A percentile compares a stretch with the other conserved stretches of the same genome.
Evolutionary conservation across 768 basidiomycete genomes (phyloP).

Genomic region (Flagelloscypha sp.): DNA sequence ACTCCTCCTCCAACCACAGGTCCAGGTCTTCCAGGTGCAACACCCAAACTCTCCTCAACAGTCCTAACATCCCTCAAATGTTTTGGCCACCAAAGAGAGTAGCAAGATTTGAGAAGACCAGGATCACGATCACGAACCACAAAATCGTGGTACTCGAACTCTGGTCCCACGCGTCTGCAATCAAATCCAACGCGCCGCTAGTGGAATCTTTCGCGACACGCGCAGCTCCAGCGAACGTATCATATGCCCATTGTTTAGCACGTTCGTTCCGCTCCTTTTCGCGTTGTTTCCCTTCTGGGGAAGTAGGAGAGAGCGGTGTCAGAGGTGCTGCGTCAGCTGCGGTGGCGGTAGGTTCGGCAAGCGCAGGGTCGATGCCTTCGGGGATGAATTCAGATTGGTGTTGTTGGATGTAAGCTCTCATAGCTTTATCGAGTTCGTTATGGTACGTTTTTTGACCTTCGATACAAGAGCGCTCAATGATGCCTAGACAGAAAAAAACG

Average conservation of each 20-base stretch:
- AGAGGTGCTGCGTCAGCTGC: slow-evolving; percentile 12
- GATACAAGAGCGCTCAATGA: slow-evolving; percentile 86
- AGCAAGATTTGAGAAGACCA: slow-evolving; percentile 72
- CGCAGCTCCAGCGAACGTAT: slow-evolving; percentile 72
- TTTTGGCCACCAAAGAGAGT: slow-evolving; percentile 43
- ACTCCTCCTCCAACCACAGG: slow-evolving; percentile 49
- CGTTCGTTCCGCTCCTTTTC: slow-evolving; percentile 64
- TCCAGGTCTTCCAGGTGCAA: slow-evolving; percentile 34
- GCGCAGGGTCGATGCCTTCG: slow-evolving; percentile 63
- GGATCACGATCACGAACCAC: slow-evolving; percentile 59
- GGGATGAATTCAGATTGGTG: slow-evolving; percentile 88
- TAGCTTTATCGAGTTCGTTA: slow-evolving; percentile 69
- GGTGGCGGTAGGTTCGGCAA: slow-evolving; percentile 36
- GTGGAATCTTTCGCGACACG: slow-evolving; percentile 66
- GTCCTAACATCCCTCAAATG: slow-evolving; percentile 22
- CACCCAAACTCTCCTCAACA: slow-evolving; percentile 41
- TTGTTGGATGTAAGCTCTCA: slow-evolving; percentile 82
- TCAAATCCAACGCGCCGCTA: slow-evolving; percentile 64
- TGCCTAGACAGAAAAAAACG: slow-evolving; percentile 40
- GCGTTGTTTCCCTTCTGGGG: slow-evolving; percentile 37
- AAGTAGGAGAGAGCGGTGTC: slow-evolving; percentile 8
- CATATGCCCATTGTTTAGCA: slow-evolving; percentile 81
- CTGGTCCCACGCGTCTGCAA: slow-evolving; percentile 74
- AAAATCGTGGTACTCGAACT: slow-evolving; percentile 64
- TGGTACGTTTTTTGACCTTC: slow-evolving; percentile 91